phyloP scores from a whole-genome alignment of 331 rosid genomes.

The Stylosanthes scabra region DNA sequence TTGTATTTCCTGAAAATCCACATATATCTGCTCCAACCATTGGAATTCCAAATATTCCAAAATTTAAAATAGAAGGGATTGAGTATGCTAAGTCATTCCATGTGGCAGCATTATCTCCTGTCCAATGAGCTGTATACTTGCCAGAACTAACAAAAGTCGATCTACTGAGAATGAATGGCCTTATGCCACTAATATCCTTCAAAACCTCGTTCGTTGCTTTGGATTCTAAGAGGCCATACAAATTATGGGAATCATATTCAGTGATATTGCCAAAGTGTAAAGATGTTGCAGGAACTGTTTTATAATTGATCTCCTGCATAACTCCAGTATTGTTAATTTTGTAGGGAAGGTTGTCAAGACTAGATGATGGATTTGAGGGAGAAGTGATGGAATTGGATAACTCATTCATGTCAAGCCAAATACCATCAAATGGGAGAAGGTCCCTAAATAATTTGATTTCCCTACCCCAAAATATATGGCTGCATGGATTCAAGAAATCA shows the following conservation, averaged over 20 bases:
- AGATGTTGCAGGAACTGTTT: constrained; percentile 66
- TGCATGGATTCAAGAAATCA: constrained; percentile 71
- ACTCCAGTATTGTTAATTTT: constrained; percentile 57
- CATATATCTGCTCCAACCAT: constrained; percentile 97
- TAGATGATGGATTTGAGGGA: constrained; percentile 52
- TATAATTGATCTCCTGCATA: constrained; percentile 49
- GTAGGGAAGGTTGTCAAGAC: constrained; percentile 84
- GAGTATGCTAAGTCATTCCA: constrained; percentile 85
- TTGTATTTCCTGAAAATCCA: constrained; percentile 68
- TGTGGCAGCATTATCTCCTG: constrained; percentile 87
- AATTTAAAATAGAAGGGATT: constrained; percentile 70
- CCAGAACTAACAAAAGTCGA: constrained; percentile 93
- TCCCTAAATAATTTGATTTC: constrained; percentile 69
- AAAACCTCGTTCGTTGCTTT: constrained; percentile 71
- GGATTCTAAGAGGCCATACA: constrained; percentile 70
- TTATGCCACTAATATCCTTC: constrained; percentile 59
- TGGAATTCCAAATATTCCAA: constrained; percentile 81
- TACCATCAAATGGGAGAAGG: constrained; percentile 72
- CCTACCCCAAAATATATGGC: constrained; percentile 57
- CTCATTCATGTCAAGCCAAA: constrained; percentile 95
- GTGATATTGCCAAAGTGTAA: constrained; percentile 67
- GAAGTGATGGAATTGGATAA: constrained; percentile 69
- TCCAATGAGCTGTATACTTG: constrained; percentile 89
- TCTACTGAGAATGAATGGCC: constrained; percentile 84
- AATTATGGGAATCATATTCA: constrained; percentile 79